Evolutionary conservation across 192 early-diverging fungal species (phyloP), one percentile per base, ranked within the genome.

Genomic region (Phlyctochytrium bullatum): DNA sequence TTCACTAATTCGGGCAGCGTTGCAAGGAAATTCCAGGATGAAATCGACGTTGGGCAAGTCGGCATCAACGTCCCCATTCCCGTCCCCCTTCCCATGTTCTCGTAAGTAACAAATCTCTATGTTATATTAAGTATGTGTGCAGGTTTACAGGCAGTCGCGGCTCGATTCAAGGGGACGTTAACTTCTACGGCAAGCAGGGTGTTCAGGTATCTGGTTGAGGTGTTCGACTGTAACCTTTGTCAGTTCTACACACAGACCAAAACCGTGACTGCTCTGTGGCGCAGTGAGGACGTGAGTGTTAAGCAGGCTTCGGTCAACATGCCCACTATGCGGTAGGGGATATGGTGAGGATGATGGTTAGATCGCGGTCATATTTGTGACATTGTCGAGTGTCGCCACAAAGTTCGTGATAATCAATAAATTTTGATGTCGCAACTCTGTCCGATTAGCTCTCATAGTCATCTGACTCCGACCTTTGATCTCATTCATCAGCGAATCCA

Each of bases 21-120:
- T 60, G 96, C 96, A 10, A 85, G 93, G 59, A 89, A 90, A 79
- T 96, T 98, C 80, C 82, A 88, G 73, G 74, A 86, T 29, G 91
- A 95, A 66, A 88, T 96, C 61, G 93, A 94, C 72, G 94, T 90
- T 31, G 96, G 96, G 17, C 96, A 98, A 79, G 88, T 97, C 31
- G 94, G 75, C 34, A 80, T 85, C 62, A 90, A 90, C 65, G 92
- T 96, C 27, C 94, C 96, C 3, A 97, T 97, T 65, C 96, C 96
- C 3, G 96, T 98, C 31, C 96, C 96, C 3, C 79, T 98, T 66
- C 96, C 96, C 62, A 93, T 94, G 88, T 98, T 98, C 81, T 92
- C 91, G 56, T 69, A 69, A 52, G 68, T 2, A 24, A 24, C 12
- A 57, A 57, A 57, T 10, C 12, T 57, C 27, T 10, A 10, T 57